Conservation (phyloP, 2,329 filamentous ascomycete species). For the Teratosphaeria gauchensis region DNA sequence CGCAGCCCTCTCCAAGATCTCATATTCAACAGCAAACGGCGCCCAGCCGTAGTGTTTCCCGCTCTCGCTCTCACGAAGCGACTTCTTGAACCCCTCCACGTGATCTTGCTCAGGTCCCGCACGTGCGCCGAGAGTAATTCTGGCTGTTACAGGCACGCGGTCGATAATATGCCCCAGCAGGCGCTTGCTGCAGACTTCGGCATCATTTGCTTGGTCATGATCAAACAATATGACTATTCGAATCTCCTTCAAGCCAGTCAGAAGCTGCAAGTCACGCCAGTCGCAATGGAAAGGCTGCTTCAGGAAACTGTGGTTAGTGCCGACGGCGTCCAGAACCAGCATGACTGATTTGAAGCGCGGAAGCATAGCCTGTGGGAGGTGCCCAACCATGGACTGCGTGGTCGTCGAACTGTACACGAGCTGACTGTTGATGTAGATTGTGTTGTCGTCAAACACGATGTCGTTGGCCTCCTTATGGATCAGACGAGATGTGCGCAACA, state of each 20-base stretch:
- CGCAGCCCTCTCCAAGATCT: neutral
- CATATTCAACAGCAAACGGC: neutral
- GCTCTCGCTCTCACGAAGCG: neutral
- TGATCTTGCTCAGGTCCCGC: slow-evolving; percentile 7
- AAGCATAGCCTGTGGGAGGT: slow-evolving; percentile 3
- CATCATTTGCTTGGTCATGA: slow-evolving; percentile 4
- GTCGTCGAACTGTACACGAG: slow-evolving; percentile 10
- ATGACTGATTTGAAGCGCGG: neutral
- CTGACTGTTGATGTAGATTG: slow-evolving; percentile 14
- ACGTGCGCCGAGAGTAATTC: slow-evolving; percentile 6
- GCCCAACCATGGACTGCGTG: neutral
- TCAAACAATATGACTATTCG: neutral
- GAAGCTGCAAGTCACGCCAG: neutral
- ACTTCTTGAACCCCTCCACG: slow-evolving; percentile 5
- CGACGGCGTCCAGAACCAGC: neutral
- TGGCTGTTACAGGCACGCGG: slow-evolving; percentile 8
- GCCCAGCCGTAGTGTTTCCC: neutral
- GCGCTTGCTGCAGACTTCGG: neutral
- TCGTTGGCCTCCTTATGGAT: slow-evolving; percentile 28
- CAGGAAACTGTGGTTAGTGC: neutral
- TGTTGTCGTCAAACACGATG: slow-evolving; percentile 29
- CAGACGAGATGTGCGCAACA: slow-evolving; percentile 26
- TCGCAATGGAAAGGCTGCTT: neutral
- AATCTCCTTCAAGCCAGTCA: neutral
- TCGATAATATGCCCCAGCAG: slow-evolving; percentile 14